Base-by-base conservation (phyloP, 768 basidiomycete species). In the Lyophyllum atratum region DNA sequence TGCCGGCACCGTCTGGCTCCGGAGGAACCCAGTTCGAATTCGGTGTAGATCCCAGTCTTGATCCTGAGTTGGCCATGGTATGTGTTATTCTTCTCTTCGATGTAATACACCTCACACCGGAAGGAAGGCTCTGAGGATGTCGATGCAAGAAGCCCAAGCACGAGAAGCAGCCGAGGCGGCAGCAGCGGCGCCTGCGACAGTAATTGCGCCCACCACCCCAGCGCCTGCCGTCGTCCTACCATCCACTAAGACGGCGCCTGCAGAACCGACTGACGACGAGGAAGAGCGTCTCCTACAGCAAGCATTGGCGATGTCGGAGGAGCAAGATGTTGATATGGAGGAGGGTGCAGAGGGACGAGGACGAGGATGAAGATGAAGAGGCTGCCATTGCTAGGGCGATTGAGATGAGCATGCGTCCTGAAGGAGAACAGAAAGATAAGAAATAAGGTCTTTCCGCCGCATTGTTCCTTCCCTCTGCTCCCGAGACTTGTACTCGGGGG, bases 61-160 rank as follows among this genome's bases (percentile, higher is more conserved):
- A 98, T 68, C 96, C 96, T 0, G 96, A 98, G 70, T 80, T 99
- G 46, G 96, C 97, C 2, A 94, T 98, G 93, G 95, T 93, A 55
- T 58, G 82, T 71, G 22, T 49, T 6, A 39, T 21, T 52, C 25
- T 9, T 15, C 7, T 15, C 33, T 53, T 19, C 40, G 29, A 28
- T 17, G 34, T 42, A n/a, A 43, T 22, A 44, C 4, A 12, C 26
- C 58, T 52, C 4, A 26, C 40, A 21, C 46, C 29, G 31, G 14
- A 37, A 10, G 15, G 31, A 45, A 97, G 95, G 96, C 95, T 10
- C 82, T 99, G 40, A 90, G 95, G 33, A 93, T 98, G 92, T 98
- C 95, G 1, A 86, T 98, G 82, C 92, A 96, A 75, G 95, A 97
- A 69, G 93, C 94, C 49, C 86, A 88, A 66, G 93, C 92, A 17